A percentile compares a stretch with the other conserved stretches of the same genome.
Conservation (phyloP, 495 filamentous ascomycete species). For the Penicillium chermesinum region DNA sequence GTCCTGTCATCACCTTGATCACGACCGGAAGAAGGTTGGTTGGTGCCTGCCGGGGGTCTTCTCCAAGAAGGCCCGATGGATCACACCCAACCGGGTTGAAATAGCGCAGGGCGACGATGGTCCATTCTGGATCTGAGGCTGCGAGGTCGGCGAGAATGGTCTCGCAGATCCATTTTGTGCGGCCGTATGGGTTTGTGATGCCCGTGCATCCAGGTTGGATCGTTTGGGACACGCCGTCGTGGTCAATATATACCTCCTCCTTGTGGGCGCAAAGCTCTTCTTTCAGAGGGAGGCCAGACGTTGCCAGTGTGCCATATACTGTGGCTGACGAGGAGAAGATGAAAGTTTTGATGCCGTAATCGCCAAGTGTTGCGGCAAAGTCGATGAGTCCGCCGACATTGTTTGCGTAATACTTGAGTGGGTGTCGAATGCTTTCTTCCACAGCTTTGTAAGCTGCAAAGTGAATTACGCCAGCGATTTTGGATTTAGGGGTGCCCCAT, state of each 20-base stretch:
- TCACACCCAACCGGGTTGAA: conserved; percentile 67
- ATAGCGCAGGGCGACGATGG: conserved; percentile 58
- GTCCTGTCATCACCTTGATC: conserved; percentile 53
- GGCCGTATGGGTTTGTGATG: conserved; percentile 60
- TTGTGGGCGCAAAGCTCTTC: conserved; percentile 59
- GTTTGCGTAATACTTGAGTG: conserved; percentile 60
- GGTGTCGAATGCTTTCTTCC: conserved; percentile 46
- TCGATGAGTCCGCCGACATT: conserved; percentile 61
- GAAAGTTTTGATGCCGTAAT: conserved; percentile 59
- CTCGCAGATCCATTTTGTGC: conserved; percentile 63
- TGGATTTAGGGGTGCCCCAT: conserved; percentile 43
- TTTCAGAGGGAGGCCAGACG: conserved; percentile 47
- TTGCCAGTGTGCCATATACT: conserved; percentile 56
- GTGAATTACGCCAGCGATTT: conserved; percentile 58
- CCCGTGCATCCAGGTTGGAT: conserved; percentile 44
- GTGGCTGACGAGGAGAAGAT: conserved; percentile 64
- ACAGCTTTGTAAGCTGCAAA: conserved; percentile 60
- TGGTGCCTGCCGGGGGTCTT: conserved; percentile 56
- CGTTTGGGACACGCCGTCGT: conserved; percentile 25
- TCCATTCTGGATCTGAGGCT: conserved; percentile 53
- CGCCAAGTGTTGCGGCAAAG: conserved; percentile 48
- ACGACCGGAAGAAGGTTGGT: conserved; percentile 62
- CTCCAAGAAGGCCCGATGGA: conserved; percentile 57
- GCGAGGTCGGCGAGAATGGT: conserved; percentile 60
- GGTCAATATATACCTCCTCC: conserved; percentile 29